Base-by-base conservation (phyloP, 2,329 filamentous ascomycete genomes). In the Macrophomina tecta region DNA sequence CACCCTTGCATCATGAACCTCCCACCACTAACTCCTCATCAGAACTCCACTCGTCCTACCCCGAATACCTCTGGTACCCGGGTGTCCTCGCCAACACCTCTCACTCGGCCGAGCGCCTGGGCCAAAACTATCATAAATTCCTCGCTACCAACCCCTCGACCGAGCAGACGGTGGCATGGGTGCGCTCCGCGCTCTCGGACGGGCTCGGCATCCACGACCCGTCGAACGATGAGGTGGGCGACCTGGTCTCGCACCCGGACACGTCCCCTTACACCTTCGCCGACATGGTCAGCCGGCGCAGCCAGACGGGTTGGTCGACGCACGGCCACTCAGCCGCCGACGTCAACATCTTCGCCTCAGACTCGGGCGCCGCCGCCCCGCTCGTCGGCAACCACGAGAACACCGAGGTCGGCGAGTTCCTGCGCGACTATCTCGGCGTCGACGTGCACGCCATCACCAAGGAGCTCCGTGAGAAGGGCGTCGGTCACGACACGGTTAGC, bases 321-420 rank as follows among this genome's bases (percentile, higher is more conserved):
- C 94, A 97, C 77, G 95, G 95, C 34, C 34, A 28, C 68, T 74
- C 75, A 75, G 95, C 90, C 62, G 93, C 95, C 7, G 95, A 99
- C 76, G 95, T 99, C 58, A 99, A 99, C 78, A 92, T 99, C 71
- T 99, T 98, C 81, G 90, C 91, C 63, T 94, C 91, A 0, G 89
- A 91, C 3, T 84, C 87, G 0, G 84, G 86, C 45, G 81, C 82
- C 36, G 87, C 89, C 0, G 84, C 86, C 51, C 83, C 85, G 14
- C 83, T 97, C 6, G 82, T 87, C 3, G 94, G 94, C 7, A 98
- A 98, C 77, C 90, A 96, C 65, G 95, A 99, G 82, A 99, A 99
- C 76, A 98, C 90, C 0, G 93, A 98, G 32, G 86, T 99, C 0
- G 95, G 95, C 40, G 82, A 86, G 52, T 99, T 97, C 77, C 80